A percentile compares a stretch with the other conserved stretches of the same genome.
These are phyloP conservation scores for Fusarium mundagurra DNA, from an alignment of 2,329 filamentous ascomycete species.

Conservation along the genomic window DNA sequence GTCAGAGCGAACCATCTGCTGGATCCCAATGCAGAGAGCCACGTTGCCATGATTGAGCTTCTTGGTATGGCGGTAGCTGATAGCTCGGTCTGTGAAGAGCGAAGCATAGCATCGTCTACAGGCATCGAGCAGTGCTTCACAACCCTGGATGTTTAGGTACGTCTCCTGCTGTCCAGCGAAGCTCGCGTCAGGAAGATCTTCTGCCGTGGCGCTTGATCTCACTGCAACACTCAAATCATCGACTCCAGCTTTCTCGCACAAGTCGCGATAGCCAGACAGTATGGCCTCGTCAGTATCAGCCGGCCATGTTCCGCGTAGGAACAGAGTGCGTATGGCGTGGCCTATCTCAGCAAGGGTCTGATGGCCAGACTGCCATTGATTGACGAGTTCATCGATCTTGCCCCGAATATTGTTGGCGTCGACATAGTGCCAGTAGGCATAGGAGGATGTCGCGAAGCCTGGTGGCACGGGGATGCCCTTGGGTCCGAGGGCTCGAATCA, in stretches of 20 bases:
- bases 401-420: conserved; percentile 46
- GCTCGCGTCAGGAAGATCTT: conserved; percentile 52
- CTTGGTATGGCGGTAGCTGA: conserved; percentile 46
- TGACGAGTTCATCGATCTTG: conserved; percentile 42
- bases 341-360: conserved; percentile 46
- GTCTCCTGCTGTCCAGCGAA: conserved; percentile 53
- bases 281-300: conserved; percentile 43
- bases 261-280: conserved; percentile 41
- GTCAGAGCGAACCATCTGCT: conserved; percentile 49
- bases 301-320: conserved; percentile 47
- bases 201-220: conserved; percentile 51
- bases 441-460: conserved; percentile 49
- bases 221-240: conserved; percentile 48
- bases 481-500: conserved; percentile 45
- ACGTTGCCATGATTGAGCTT: conserved; percentile 43
- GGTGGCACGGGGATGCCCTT: conserved; percentile 47
- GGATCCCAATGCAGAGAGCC: conserved; percentile 45
- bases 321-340: conserved; percentile 42
- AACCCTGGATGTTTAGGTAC: conserved; percentile 49
- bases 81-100: conserved; percentile 51
- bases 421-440: conserved; percentile 48
- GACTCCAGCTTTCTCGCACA: conserved; percentile 34
- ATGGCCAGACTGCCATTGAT: conserved; percentile 45
- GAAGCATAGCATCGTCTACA: conserved; percentile 52
- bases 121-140: conserved; percentile 45